Evolutionary conservation across 78 protist species (phyloP), one percentile per base, ranked within the genome.

Genomic region (Parvularia atlantis): DNA sequence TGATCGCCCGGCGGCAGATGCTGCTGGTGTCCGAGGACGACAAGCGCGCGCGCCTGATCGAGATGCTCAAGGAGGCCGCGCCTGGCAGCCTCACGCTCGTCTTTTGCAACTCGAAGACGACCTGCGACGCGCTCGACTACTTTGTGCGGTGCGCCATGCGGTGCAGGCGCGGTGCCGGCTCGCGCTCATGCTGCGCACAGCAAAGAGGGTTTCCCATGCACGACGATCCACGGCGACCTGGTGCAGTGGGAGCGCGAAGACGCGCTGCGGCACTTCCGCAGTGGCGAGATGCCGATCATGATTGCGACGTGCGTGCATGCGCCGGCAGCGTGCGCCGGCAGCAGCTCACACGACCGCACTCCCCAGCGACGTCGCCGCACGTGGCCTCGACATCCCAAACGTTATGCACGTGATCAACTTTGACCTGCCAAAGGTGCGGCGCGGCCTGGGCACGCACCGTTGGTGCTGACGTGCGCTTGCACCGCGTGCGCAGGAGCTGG

Each of bases 211-310:
- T 78, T 78, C 68, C 76, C 71, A 20, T 83, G 89, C 3, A 76
- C 90, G 2, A 75, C 86, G 20, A 92, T 97, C 39, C 99, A 96
- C 78, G 99, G 99, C 36, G 99, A 97, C 83, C 90, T 96, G 36
- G n/a, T 84, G 11, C 99, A 97, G 79, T 48, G 39, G 9, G 95
- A 96, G 77, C 80, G 99, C 20, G 98, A 96, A 64, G 77, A 58
- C 3, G 98, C n/a, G n/a, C n/a, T n/a, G n/a, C n/a, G n/a, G 57
- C 36, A 59, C 28, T 92, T 87, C 83, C 75, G 95, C 24, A 7
- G 53, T 9, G 82, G 81, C 53, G 41, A 41, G 14, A 73, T 90
- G 43, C 85, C 93, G 19, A 60, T 93, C 63, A 78, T 97, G 28
- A 95, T 93, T 20, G 99, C 98, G 28, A 97, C 99, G 26, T n/a